phyloP scores from a whole-genome alignment of 2,329 filamentous ascomycete species.

The Ophiostoma sp. region DNA sequence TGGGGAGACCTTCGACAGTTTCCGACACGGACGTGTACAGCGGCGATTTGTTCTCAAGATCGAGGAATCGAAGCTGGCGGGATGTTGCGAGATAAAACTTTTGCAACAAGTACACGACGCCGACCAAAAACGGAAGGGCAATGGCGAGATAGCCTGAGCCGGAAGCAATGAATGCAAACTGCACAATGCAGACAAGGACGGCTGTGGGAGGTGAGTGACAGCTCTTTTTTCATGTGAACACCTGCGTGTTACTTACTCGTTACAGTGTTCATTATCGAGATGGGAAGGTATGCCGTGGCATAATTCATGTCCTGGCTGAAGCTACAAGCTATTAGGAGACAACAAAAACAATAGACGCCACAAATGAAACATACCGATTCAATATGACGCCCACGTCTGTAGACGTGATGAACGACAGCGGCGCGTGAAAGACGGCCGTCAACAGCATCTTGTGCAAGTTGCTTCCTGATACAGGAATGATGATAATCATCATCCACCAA shows the following conservation, averaged over 20 bases:
- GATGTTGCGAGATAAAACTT: conserved; percentile 58
- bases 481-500: conserved; percentile 31
- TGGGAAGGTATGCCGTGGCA: conserved; percentile 4
- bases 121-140: conserved; percentile 44
- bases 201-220: background rate
- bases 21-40: conserved; percentile 51
- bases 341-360: background rate
- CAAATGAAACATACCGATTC: conserved; percentile 37
- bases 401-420: conserved; percentile 42
- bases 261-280: conserved; percentile 21
- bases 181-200: conserved; percentile 13
- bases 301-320: conserved; percentile 47
- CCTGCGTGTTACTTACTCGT: background rate
- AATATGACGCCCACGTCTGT: conserved; percentile 45
- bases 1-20: conserved; percentile 48
- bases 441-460: conserved; percentile 38
- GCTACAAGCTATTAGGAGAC: conserved; percentile 29
- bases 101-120: conserved; percentile 46
- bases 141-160: conserved; percentile 14
- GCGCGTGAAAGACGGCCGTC: conserved; percentile 40
- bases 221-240: background rate
- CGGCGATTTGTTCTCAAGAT: conserved; percentile 58
- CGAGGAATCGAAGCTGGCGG: conserved; percentile 56
- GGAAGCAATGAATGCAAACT: conserved; percentile 11
- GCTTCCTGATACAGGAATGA: conserved; percentile 42